Evolutionary conservation across 371 early-diverging fungal species (phyloP).

Genomic region (Parasitella parasitica): DNA sequence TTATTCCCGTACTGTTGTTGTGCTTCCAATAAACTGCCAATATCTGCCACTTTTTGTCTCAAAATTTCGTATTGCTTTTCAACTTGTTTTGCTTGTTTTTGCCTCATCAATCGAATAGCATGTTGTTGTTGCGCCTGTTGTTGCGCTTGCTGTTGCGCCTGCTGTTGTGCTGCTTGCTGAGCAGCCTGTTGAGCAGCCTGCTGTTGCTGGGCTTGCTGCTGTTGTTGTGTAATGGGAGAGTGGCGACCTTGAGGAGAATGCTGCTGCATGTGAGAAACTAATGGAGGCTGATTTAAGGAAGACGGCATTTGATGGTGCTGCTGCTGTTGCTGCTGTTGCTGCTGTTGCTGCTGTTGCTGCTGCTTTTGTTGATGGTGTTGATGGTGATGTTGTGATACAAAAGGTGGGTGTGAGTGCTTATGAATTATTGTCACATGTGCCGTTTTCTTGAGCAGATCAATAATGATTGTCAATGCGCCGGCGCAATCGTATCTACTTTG

Average conservation of each 20-base stretch:
- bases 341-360: constrained; percentile 1
- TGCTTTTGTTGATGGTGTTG: constrained; percentile 23
- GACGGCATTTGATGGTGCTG: background rate
- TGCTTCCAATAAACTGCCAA: constrained; percentile 34
- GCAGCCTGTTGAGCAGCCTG: constrained; percentile 18
- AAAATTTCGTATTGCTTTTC: constrained; percentile 38
- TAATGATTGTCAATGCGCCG: constrained; percentile 50
- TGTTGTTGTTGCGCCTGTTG: constrained; percentile 24
- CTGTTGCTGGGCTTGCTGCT: constrained; percentile 3
- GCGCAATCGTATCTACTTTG: constrained; percentile 45
- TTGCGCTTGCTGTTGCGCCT: constrained; percentile 8
- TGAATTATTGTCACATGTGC: constrained; percentile 51
- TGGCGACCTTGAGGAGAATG: constrained; percentile 5
- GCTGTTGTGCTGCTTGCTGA: constrained; percentile 7
- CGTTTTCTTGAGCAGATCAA: constrained; percentile 43
- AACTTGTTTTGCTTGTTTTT: constrained; percentile 31
- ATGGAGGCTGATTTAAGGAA: background rate
- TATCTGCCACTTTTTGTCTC: constrained; percentile 30
- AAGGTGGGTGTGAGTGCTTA: constrained; percentile 47
- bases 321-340: constrained; percentile 8
- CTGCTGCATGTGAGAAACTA: constrained; percentile 3
- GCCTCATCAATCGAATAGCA: constrained; percentile 18
- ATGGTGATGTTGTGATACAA: constrained; percentile 38
- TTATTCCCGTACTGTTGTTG: constrained; percentile 37
- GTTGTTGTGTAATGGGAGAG: constrained; percentile 3